Percentiles rank a stretch among this genome's conserved stretches.
These are phyloP conservation scores for Fusarium sp. DNA, from an alignment of 2,329 filamentous ascomycete species.

Conservation along the genomic window DNA sequence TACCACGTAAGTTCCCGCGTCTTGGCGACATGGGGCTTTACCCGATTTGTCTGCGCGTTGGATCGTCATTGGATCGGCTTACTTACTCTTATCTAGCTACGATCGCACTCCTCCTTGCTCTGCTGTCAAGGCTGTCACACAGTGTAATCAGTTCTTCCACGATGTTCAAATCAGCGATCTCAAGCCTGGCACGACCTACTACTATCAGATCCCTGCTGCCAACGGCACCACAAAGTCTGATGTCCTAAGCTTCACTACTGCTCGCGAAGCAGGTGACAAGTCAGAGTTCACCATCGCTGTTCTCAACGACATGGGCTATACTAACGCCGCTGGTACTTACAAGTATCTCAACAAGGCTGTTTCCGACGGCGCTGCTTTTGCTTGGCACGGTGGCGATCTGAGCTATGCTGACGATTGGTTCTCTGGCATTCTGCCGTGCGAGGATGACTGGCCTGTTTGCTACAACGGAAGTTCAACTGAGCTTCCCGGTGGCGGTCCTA, in stretches of 20 bases:
- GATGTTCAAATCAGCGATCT: background rate
- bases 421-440: background rate
- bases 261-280: background rate
- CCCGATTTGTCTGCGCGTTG: background rate
- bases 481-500: background rate
- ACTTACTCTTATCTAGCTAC: background rate
- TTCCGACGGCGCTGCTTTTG: background rate
- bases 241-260: background rate
- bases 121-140: background rate
- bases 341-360: background rate
- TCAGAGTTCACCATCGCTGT: background rate
- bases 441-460: background rate
- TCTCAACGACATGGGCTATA: background rate
- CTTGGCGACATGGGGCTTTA: background rate
- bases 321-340: background rate
- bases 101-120: conserved; percentile 3
- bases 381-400: background rate
- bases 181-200: background rate
- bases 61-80: background rate
- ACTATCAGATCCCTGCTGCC: background rate
- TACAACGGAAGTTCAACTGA: background rate
- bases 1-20: background rate
- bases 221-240: background rate
- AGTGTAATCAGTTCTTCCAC: conserved; percentile 7
- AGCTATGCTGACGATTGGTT: conserved; percentile 12